These are phyloP conservation scores for Chaetomium tenue DNA, from an alignment of 495 filamentous ascomycete species.

Conservation along the genomic window DNA sequence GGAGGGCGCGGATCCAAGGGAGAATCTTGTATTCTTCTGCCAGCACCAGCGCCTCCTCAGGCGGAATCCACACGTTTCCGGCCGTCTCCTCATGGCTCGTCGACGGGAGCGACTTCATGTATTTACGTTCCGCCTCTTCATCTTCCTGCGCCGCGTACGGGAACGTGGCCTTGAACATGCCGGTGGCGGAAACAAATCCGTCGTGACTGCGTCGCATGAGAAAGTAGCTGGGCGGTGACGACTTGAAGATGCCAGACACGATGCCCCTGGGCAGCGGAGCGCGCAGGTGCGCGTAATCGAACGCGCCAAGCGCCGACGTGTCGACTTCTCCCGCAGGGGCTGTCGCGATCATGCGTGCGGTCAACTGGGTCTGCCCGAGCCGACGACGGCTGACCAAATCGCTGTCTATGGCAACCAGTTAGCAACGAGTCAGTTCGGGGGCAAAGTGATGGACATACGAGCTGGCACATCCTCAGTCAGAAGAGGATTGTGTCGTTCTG, in stretches of 20 bases:
- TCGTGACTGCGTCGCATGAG: constrained; percentile 95
- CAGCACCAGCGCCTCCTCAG: constrained; percentile 74
- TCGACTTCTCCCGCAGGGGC: constrained; percentile 64
- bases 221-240: constrained; percentile 86
- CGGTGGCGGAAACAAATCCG: constrained; percentile 91
- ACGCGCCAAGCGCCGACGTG: constrained; percentile 71
- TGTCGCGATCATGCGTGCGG: constrained; percentile 68
- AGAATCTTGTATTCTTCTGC: constrained; percentile 76
- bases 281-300: constrained; percentile 94
- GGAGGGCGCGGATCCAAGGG: constrained; percentile 84
- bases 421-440: constrained; percentile 37
- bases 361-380: constrained; percentile 85
- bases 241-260: constrained; percentile 86
- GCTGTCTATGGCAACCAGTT: constrained; percentile 56
- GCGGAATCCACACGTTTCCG: constrained; percentile 90
- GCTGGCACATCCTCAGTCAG: constrained; percentile 70
- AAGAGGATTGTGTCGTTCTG: constrained; percentile 71
- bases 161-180: constrained; percentile 99
- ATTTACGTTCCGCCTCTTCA: constrained; percentile 81
- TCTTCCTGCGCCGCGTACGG: constrained; percentile 84
- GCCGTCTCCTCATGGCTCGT: constrained; percentile 90
- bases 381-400: constrained; percentile 82
- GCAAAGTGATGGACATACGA: constrained; percentile 41
- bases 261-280: constrained; percentile 87
- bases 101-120: constrained; percentile 71